Conservation (phyloP, 2,329 filamentous ascomycete genomes). For the Botrytis medusae region DNA sequence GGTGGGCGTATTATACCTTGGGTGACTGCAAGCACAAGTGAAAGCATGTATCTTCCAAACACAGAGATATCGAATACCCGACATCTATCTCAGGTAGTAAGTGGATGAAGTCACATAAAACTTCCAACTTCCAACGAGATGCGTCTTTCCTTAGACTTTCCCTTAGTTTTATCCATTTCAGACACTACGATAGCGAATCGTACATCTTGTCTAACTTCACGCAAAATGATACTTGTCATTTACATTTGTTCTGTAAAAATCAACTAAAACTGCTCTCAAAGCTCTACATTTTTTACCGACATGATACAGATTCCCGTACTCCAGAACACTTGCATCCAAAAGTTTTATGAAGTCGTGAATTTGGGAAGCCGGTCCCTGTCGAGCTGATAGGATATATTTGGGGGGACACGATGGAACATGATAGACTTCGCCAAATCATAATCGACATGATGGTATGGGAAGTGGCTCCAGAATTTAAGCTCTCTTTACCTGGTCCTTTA, state of each 20-base stretch:
- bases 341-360: background rate
- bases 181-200: background rate
- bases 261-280: background rate
- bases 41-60: background rate
- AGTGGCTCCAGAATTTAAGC: background rate
- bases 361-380: background rate
- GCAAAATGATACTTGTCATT: background rate
- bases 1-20: background rate
- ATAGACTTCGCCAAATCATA: constrained; percentile 16
- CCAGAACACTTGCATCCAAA: constrained; percentile 20
- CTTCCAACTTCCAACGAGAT: too few species aligned
- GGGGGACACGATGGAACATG: constrained; percentile 1
- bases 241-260: background rate
- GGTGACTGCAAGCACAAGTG: background rate
- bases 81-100: background rate
- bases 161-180: background rate
- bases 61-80: background rate
- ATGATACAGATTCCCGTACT: constrained; percentile 1
- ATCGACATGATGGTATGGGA: constrained; percentile 22
- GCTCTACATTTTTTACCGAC: constrained; percentile 24
- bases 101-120: background rate
- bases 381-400: background rate
- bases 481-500: background rate
- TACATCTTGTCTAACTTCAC: too few species aligned
- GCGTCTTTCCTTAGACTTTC: too few species aligned